Evolutionary conservation across 192 early-diverging fungal genomes (phyloP), one percentile per base, ranked within the genome.

Genomic region (Podila verticillata): DNA sequence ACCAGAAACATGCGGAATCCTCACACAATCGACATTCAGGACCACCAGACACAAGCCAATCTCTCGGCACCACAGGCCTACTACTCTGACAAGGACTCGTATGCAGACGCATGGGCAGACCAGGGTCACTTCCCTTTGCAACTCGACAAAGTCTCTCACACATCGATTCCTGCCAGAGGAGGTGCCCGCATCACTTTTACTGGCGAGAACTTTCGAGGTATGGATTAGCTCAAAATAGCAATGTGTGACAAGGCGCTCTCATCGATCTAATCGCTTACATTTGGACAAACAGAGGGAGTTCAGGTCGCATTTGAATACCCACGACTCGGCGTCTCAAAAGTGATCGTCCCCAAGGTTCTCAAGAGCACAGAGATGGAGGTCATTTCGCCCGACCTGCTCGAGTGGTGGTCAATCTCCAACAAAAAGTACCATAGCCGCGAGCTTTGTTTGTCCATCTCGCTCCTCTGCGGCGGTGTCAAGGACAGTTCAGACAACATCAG

Each of bases 141-240:
- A 1, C 34, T 80, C 19, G 47, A 66, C 48, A 56, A 56, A 4
- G 48, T 72, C 56, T 80, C 77, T 0, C 61, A 30, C 8, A 26
- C 8, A 2, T 49, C 70, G 2, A 58, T 80, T 10, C 48, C 77
- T 22, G 48, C 39, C 19, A 64, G 65, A 29, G 77, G 77, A 49
- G 77, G 77, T 1, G 31, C 60, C 4, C 59, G 30, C 15, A 17
- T 80, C 44, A 15, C 63, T 8, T 61, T 80, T 19, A 51, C 61
- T 0, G 77, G 77, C 7, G 56, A 57, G 17, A 72, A 80, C 70
- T 80, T 80, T 72, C 64, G 77, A 72, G 70, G 75, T 68, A 22
- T 61, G 26, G 19, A 20, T 7, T 13, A n/a, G 32, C 26, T 26
- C n/a, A 20, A 9, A 54, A 20, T 9, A 9, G 36, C 10, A 39